Evolutionary conservation across 2,329 filamentous ascomycete genomes (phyloP), one percentile per base, ranked within the genome.

Genomic region (Diaporthe velutina): DNA sequence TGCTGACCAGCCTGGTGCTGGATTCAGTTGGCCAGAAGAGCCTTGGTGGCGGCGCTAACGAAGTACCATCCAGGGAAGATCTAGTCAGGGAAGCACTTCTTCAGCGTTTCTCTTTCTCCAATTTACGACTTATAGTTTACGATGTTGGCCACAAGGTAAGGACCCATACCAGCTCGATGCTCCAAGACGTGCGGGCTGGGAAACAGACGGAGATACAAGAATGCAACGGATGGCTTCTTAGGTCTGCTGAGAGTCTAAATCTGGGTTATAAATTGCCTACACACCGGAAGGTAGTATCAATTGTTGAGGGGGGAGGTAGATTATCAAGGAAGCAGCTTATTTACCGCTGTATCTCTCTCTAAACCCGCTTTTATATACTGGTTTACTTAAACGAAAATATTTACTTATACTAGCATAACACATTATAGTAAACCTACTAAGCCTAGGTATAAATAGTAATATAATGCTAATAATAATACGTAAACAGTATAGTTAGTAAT

Each of bases 151-250:
- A 57, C 54, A 57, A 57, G 54, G 54, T 57, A 33, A 19, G 54
- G 54, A 57, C 28, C 54, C 54, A 57, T 57, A 57, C 30, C 22
- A 57, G 54, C 54, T 57, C 54, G 54, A 57, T 57, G 54, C 54
- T 57, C 54, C 54, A 57, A 57, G 54, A 57, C 30, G 54, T 57
- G 54, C 54, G 54, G 54, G 28, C 54, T 57, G 54, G 54, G 19
- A 57, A 57, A 57, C 54, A n/a, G 54, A 57, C 54, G 54, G 54
- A 57, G 54, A 57, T 57, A 57, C 54, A 57, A 57, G 54, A 57
- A 57, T 57, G 54, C 54, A 57, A 57, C 54, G 54, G 54, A 57
- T 57, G 54, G 54, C 54, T 57, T 57, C 30, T 57, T 22, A 57
- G 22, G 54, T 19, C 54, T 57, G 54, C 54, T 57, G 54, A 57